Evolutionary conservation across 106 monocot genomes (phyloP).

Genomic region (Dioscorea alata): DNA sequence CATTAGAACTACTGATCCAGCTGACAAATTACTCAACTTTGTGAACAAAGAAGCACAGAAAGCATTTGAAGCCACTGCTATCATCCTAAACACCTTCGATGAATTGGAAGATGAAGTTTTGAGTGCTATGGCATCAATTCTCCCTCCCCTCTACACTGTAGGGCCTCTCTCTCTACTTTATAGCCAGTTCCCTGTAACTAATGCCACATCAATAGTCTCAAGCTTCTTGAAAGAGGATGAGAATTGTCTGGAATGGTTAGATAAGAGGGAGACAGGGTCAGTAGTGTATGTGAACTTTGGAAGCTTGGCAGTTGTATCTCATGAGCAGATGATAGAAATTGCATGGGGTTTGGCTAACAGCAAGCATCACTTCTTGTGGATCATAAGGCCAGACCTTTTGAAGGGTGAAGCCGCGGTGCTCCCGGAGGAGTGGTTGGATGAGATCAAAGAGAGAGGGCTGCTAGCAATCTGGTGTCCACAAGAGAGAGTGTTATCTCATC

Average conservation of each 20-base stretch:
- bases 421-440: constrained; percentile 25
- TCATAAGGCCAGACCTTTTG: constrained; percentile 33
- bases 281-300: constrained; percentile 47
- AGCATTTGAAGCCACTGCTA: constrained; percentile 11
- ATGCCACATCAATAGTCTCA: constrained; percentile 11
- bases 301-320: constrained; percentile 35
- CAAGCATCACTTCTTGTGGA: constrained; percentile 32
- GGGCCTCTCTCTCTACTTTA: constrained; percentile 28
- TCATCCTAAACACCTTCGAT: constrained; percentile 58
- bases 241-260: constrained; percentile 32
- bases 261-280: constrained; percentile 15
- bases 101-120: constrained; percentile 34
- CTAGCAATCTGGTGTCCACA: constrained; percentile 50
- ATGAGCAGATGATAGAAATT: constrained; percentile 39
- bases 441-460: constrained; percentile 13
- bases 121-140: constrained; percentile 12
- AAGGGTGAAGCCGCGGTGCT: constrained; percentile 26
- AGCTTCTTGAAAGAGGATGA: constrained; percentile 46
- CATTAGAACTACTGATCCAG: constrained; percentile 20
- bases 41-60: neutral
- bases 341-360: constrained; percentile 48
- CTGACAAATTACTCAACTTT: constrained; percentile 27
- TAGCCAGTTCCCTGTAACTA: constrained; percentile 4
- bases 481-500: constrained; percentile 34
- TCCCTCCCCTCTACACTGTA: constrained; percentile 37